phyloP scores from a whole-genome alignment of 1,284 basidiomycete species.

The Earliella scabrosa region DNA sequence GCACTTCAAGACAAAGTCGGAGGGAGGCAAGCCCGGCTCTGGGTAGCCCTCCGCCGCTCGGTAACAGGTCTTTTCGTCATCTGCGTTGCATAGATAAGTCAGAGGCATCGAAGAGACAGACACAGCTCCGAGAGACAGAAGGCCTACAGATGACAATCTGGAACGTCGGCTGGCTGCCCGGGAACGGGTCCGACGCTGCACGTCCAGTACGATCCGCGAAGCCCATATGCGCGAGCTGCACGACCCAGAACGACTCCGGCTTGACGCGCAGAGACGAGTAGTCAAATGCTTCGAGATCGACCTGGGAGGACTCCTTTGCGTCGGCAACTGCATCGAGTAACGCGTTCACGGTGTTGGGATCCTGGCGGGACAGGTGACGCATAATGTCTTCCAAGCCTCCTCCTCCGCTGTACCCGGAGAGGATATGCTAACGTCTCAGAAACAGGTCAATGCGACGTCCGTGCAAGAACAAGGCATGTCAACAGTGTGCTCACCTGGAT shows the following conservation, averaged over 20 bases:
- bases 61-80: slow-evolving; percentile 30
- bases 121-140: background rate
- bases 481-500: slow-evolving; percentile 4
- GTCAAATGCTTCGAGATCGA: slow-evolving; percentile 33
- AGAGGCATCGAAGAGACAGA: no score
- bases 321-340: slow-evolving; percentile 5
- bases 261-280: slow-evolving; percentile 32
- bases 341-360: slow-evolving; percentile 8
- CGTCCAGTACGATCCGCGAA: slow-evolving; percentile 12
- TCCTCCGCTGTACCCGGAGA: slow-evolving; percentile 1
- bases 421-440: slow-evolving; percentile 5
- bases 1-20: slow-evolving; percentile 33
- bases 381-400: slow-evolving; percentile 11
- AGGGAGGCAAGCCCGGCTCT: slow-evolving; percentile 31
- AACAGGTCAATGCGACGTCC: no score
- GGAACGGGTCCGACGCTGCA: slow-evolving; percentile 1
- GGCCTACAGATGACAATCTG: slow-evolving; percentile 36
- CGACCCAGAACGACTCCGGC: slow-evolving; percentile 36
- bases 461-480: no score
- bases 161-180: slow-evolving; percentile 26
- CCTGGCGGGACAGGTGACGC: slow-evolving; percentile 13
- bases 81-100: no score
- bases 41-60: slow-evolving; percentile 9
- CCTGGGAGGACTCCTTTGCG: background rate
- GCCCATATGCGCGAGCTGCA: slow-evolving; percentile 31